Evolutionary conservation across 768 basidiomycete species (phyloP), one percentile per base, ranked within the genome.

Genomic region (Ramaria sp.): DNA sequence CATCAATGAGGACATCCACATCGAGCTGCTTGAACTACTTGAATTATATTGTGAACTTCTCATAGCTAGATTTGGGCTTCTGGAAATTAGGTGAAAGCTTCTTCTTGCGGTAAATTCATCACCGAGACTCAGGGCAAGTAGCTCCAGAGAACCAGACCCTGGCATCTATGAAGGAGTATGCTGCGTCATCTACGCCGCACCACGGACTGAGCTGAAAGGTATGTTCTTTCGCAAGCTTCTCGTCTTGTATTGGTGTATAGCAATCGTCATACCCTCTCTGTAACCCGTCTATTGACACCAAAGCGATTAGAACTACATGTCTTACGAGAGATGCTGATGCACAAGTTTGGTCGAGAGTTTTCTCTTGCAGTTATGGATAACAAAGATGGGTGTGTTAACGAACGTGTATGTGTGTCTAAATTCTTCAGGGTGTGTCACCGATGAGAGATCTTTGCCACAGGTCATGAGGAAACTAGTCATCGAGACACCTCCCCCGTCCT

Each of bases 1-100:
- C 52, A 92, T 91, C 63, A 80, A 88, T 63, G 88, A 89, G 60
- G 88, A 92, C 63, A 78, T 90, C 43, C 77, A 88, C 63, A 71
- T 90, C 43, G 94, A 97, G 64, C 75, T 97, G 24, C 71, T 97
- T 36, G 95, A 99, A 63, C 72, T 98, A 5, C 72, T 99, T 25
- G 94, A 97, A 71, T 76, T 98, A 10, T 97, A 97, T 66, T 89
- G 87, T 59, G 96, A 99, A 64, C 78, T 95, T n/a, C 70, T 98
- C 18, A 74, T 94, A 22, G 90, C 95, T 8, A 79, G 96, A 45
- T 98, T 98, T 62, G 88, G 88, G 9, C 69, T 98, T 27, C 75
- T 99, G 44, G 96, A 99, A 62, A 82, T 87, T 64, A 85, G 78
- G 93, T 95, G 59, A 64, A 58, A 41, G 13, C 13, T 39, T 39